Evolutionary conservation across 495 filamentous ascomycete species (phyloP).

Genomic region (Antarctomyces pellizariae): DNA sequence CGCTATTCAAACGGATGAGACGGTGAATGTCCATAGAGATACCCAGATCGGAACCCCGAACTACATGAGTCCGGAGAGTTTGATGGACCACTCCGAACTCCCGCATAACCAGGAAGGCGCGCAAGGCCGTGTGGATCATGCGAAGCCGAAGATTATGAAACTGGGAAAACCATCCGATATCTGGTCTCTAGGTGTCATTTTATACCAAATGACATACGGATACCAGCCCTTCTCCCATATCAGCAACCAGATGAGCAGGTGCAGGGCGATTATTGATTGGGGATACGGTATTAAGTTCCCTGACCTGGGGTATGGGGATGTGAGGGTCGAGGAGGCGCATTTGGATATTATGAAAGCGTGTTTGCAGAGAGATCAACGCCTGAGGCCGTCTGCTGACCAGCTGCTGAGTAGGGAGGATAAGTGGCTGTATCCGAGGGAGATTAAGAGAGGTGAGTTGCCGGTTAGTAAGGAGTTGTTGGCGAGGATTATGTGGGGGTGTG

Average conservation of each 20-base stretch:
- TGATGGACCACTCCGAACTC: conserved; percentile 61
- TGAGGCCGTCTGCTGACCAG: conserved; percentile 55
- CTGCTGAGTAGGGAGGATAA: conserved; percentile 48
- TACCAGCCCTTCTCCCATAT: conserved; percentile 85
- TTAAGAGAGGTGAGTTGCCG: conserved; percentile 35
- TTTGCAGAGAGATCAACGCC: conserved; percentile 51
- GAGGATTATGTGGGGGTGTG: conserved; percentile 53
- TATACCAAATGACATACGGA: conserved; percentile 96
- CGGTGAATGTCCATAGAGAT: conserved; percentile 92
- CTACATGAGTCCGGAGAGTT: conserved; percentile 91
- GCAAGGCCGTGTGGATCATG: conserved; percentile 27
- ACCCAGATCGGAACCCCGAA: conserved; percentile 89
- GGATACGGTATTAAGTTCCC: conserved; percentile 67
- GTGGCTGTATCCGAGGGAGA: conserved; percentile 55
- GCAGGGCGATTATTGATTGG: conserved; percentile 74
- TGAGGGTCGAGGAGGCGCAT: conserved; percentile 43
- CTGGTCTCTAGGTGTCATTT: conserved; percentile 86
- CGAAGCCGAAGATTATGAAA: conserved; percentile 62
- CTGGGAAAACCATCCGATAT: conserved; percentile 88
- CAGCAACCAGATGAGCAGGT: conserved; percentile 47
- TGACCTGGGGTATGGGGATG: conserved; percentile 44
- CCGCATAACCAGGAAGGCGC: conserved; percentile 17
- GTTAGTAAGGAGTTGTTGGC: conserved; percentile 56
- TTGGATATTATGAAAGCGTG: conserved; percentile 55
- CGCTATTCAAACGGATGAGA: conserved; percentile 79